A percentile compares a stretch with the other conserved stretches of the same genome.
Evolutionary conservation across 2,329 filamentous ascomycete genomes (phyloP).

Genomic region (Apiospora aurea): DNA sequence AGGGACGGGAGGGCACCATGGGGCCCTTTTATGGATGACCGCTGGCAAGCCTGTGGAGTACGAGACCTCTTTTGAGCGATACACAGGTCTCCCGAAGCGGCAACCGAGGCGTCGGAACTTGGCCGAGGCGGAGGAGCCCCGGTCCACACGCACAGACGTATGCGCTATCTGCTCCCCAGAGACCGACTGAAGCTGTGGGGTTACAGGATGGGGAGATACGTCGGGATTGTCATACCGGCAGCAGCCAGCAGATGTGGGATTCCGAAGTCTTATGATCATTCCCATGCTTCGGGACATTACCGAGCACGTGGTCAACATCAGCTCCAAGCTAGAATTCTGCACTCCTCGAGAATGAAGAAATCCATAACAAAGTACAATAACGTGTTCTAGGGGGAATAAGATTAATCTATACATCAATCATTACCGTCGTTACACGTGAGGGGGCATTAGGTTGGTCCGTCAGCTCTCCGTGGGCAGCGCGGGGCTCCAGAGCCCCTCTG

Average conservation of each 20-base stretch:
- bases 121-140: background rate
- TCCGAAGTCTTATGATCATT: background rate
- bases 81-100: background rate
- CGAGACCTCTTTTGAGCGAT: background rate
- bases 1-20: background rate
- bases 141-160: background rate
- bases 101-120: background rate
- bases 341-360: background rate
- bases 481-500: slow-evolving; percentile 54
- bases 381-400: background rate
- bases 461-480: background rate
- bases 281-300: background rate
- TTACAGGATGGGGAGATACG: background rate
- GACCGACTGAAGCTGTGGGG: background rate
- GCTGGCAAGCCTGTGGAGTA: background rate
- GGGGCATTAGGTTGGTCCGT: background rate
- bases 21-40: background rate
- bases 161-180: background rate
- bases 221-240: background rate
- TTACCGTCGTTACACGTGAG: background rate
- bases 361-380: background rate
- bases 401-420: background rate
- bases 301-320: background rate
- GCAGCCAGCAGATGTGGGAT: background rate
- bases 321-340: background rate